Evolutionary conservation across 805 yeast genomes (phyloP).

Genomic region (Starmerella asiatica): DNA sequence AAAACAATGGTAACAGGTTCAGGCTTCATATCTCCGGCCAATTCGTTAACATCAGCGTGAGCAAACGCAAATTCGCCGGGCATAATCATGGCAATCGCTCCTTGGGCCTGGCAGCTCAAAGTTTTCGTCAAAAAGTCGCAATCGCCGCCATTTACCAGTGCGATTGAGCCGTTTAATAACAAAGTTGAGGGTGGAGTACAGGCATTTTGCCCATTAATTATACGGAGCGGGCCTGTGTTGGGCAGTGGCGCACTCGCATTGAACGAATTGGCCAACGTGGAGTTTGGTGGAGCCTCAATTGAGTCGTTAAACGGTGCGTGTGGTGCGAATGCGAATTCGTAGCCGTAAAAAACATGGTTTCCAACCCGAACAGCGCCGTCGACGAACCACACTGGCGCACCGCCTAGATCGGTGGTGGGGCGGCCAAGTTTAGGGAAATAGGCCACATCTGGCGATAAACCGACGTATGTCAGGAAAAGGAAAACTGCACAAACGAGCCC

Average conservation of each 20-base stretch:
- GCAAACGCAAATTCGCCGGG: constrained; percentile 34
- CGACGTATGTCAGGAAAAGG: background rate
- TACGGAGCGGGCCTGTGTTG: background rate
- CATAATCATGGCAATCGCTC: constrained; percentile 42
- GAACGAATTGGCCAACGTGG: background rate
- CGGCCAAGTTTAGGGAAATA: background rate
- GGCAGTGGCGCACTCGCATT: background rate
- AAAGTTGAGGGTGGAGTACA: constrained; percentile 14
- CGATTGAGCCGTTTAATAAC: constrained; percentile 19
- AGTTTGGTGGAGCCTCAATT: background rate
- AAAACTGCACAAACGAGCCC: background rate
- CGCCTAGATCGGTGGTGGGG: background rate
- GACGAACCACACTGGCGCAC: background rate
- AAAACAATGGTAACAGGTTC: constrained; percentile 11
- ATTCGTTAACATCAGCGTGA: background rate
- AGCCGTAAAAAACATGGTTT: constrained; percentile 1
- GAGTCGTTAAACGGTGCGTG: constrained; percentile 7
- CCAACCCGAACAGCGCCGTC: constrained; percentile 1
- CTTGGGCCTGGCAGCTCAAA: constrained; percentile 31
- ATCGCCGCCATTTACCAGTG: constrained; percentile 37
- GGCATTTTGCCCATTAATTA: background rate
- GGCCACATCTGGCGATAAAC: background rate
- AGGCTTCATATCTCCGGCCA: no score
- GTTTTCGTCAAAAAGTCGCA: constrained; percentile 40
- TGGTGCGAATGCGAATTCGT: constrained; percentile 8